Conservation (phyloP, 768 basidiomycete species). For the Tulasnella sp. region DNA sequence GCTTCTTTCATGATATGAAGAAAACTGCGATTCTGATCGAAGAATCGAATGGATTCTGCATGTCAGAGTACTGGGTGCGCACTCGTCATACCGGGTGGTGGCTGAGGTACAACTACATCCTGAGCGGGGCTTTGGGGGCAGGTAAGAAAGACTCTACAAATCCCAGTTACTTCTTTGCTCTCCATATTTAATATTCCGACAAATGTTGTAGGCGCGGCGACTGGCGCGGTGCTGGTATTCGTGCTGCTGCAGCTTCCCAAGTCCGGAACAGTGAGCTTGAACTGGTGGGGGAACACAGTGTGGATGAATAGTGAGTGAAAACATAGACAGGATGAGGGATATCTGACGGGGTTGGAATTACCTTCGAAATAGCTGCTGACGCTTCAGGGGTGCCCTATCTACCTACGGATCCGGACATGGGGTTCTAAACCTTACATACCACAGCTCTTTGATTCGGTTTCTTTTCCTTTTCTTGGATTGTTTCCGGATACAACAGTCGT, state of each 20-base stretch:
- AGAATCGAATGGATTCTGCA: too few species aligned
- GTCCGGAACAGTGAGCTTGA: slow-evolving; percentile 21
- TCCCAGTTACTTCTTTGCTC: background rate
- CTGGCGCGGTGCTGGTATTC: slow-evolving; percentile 33
- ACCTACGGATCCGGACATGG: too few species aligned
- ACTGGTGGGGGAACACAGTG: slow-evolving; percentile 32
- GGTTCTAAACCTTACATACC: too few species aligned
- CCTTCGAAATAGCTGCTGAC: too few species aligned
- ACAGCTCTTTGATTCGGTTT: too few species aligned
- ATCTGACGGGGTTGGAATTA: too few species aligned
- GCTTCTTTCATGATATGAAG: background rate
- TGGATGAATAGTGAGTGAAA: slow-evolving; percentile 8
- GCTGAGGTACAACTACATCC: slow-evolving; percentile 40
- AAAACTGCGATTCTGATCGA: background rate
- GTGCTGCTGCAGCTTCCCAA: slow-evolving; percentile 30
- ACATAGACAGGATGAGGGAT: too few species aligned
- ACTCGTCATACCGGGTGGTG: slow-evolving; percentile 34
- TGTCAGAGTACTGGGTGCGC: slow-evolving; percentile 31
- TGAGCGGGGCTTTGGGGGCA: slow-evolving; percentile 33
- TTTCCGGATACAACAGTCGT: too few species aligned
- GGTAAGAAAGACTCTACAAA: slow-evolving; percentile 20
- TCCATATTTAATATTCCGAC: background rate
- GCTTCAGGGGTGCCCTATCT: too few species aligned
- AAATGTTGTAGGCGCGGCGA: slow-evolving; percentile 24
- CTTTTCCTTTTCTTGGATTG: too few species aligned